Evolutionary conservation across 1,139 yeast species (phyloP).

Genomic region (Hemisphaericaspora lyxosophila): DNA sequence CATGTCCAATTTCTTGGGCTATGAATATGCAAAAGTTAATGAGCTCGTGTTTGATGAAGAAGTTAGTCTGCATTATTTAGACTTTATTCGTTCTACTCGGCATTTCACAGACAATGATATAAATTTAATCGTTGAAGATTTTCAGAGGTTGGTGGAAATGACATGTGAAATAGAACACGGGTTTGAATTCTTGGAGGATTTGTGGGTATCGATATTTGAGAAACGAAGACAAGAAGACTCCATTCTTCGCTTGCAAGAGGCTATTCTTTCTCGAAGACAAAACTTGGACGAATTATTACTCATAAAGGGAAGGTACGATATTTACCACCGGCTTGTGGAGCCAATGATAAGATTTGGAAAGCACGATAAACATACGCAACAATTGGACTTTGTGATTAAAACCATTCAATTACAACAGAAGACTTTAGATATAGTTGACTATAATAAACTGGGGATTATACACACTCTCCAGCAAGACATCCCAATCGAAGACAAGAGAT

Average conservation of each 20-base stretch:
- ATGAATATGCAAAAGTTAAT: constrained; percentile 16
- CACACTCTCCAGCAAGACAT: background rate
- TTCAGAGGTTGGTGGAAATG: constrained; percentile 7
- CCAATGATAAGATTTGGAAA: constrained; percentile 4
- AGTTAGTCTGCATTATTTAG: constrained; percentile 14
- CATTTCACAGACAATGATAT: constrained; percentile 14
- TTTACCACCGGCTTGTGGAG: constrained; percentile 1
- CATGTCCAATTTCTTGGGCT: constrained; percentile 7
- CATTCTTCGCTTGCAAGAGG: constrained; percentile 1
- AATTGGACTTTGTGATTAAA: background rate
- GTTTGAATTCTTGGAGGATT: constrained; percentile 5
- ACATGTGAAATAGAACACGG: constrained; percentile 9
- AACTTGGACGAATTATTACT: constrained; percentile 3
- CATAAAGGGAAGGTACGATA: constrained; percentile 5
- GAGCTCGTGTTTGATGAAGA: constrained; percentile 15
- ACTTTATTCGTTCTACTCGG: constrained; percentile 7
- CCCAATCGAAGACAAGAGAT: background rate
- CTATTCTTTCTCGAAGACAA: constrained; percentile 4
- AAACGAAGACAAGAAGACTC: background rate
- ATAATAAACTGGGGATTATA: constrained; percentile 5
- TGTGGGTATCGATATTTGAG: constrained; percentile 7
- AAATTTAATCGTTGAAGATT: constrained; percentile 11
- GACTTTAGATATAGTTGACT: background rate
- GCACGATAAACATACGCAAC: background rate
- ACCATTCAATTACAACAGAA: background rate